A percentile compares a stretch with the other conserved stretches of the same genome.
phyloP scores from a whole-genome alignment of 352 stramenopile species.

The Phytophthora palmivora region DNA sequence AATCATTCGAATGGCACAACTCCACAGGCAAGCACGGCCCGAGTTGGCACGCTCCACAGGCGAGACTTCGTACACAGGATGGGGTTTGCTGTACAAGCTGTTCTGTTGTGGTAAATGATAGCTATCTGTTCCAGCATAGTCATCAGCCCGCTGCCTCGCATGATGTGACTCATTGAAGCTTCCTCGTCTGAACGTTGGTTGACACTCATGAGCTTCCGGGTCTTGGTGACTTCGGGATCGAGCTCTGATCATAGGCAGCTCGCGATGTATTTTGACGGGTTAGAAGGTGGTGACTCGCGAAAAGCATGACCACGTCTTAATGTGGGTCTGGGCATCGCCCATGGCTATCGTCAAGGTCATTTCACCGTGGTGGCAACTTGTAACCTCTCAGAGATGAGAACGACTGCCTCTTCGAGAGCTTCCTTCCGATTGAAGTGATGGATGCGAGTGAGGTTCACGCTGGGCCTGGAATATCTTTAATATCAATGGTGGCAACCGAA shows the following conservation, averaged over 20 bases:
- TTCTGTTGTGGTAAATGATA: constrained; percentile 12
- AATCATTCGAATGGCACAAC: constrained; percentile 31
- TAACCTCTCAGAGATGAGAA: constrained; percentile 10
- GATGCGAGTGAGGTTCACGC: constrained; percentile 25
- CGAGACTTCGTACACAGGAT: constrained; percentile 13
- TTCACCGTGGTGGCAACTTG: constrained; percentile 17
- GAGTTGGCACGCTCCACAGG: constrained; percentile 32
- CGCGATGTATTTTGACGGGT: constrained; percentile 3
- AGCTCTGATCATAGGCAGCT: constrained; percentile 20
- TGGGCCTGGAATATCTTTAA: constrained; percentile 40
- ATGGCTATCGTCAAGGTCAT: constrained; percentile 8
- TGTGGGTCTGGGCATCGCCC: constrained; percentile 9
- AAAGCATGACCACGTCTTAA: constrained; percentile 23
- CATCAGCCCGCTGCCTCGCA: constrained; percentile 1
- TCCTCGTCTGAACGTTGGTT: constrained; percentile 24
- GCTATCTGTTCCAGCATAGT: constrained; percentile 4
- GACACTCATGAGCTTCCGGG: constrained; percentile 4
- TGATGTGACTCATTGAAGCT: constrained; percentile 17
- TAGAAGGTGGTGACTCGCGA: constrained; percentile 8
- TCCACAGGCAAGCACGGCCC: constrained; percentile 10
- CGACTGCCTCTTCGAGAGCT: constrained; percentile 16
- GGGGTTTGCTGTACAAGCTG: constrained; percentile 3
- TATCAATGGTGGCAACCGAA: constrained; percentile 36
- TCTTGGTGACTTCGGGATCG: constrained; percentile 25
- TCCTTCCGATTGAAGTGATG: constrained; percentile 25